Conservation (phyloP, 2,329 filamentous ascomycete genomes). For the Venturiaceae sp. region DNA sequence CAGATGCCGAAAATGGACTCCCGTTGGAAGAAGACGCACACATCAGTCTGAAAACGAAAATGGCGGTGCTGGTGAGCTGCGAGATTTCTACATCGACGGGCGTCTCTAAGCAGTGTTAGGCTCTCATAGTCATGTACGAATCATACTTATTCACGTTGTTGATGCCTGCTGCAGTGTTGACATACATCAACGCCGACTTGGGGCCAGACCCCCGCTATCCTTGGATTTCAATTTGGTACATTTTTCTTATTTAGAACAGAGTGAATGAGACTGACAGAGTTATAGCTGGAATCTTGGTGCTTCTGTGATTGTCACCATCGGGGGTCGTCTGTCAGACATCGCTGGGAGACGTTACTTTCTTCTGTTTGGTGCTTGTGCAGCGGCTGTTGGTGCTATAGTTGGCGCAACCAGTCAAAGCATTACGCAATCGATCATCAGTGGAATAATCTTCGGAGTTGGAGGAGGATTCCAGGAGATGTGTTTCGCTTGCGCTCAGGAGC, state of each 20-base stretch:
- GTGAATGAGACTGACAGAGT: not conserved
- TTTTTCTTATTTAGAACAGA: not conserved
- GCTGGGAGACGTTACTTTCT: constrained; percentile 15
- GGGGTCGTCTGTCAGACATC: constrained; percentile 21
- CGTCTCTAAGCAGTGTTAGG: not conserved
- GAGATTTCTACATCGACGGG: not conserved
- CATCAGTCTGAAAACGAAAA: constrained; percentile 12
- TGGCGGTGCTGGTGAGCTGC: constrained; percentile 10
- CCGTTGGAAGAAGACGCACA: not conserved
- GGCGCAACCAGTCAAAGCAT: constrained; percentile 29
- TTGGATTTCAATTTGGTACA: constrained; percentile 21
- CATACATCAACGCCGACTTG: constrained; percentile 22
- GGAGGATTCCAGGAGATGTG: constrained; percentile 30
- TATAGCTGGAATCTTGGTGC: constrained; percentile 21
- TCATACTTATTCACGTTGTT: constrained; percentile 23
- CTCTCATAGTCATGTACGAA: constrained; percentile 22
- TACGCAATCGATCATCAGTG: constrained; percentile 30
- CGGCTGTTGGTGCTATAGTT: constrained; percentile 27
- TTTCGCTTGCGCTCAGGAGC: constrained; percentile 18
- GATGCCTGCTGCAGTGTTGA: constrained; percentile 21
- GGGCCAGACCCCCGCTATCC: constrained; percentile 21
- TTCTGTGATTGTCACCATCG: constrained; percentile 21
- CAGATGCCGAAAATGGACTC: not conserved
- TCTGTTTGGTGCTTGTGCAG: constrained; percentile 21
- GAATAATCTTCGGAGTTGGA: constrained; percentile 30